These are phyloP conservation scores for Colletotrichum orchidophilum DNA, from an alignment of 2,329 filamentous ascomycete species.

Conservation along the genomic window DNA sequence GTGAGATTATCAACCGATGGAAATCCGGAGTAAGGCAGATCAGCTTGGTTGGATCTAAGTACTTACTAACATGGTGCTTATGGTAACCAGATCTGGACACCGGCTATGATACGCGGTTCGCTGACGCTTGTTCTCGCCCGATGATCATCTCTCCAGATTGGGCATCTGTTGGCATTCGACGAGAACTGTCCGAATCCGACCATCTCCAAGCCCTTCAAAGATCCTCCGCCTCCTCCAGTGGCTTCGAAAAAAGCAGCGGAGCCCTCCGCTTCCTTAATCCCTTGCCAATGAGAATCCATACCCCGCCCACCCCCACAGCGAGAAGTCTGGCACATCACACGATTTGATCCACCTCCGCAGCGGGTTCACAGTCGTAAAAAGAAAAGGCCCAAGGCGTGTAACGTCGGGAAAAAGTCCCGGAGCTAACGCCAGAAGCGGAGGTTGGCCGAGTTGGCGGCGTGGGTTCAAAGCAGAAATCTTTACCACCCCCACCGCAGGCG, in stretches of 20 bases:
- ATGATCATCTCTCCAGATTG: background rate
- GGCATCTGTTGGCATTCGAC: conserved; percentile 3
- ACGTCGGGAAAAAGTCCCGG: conserved; percentile 16
- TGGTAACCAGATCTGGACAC: background rate
- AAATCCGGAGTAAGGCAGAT: background rate
- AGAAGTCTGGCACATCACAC: background rate
- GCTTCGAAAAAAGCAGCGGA: background rate
- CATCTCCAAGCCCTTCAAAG: background rate
- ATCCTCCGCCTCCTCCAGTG: background rate
- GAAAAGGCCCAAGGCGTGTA: background rate
- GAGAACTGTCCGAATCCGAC: background rate
- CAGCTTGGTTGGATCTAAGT: background rate
- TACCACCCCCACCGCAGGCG: background rate
- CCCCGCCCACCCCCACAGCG: conserved; percentile 3
- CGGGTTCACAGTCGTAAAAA: conserved; percentile 8
- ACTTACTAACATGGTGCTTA: background rate
- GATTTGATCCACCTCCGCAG: conserved; percentile 24
- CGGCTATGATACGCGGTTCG: background rate
- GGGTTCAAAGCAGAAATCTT: conserved; percentile 22
- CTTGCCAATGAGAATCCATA: background rate
- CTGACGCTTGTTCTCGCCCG: background rate
- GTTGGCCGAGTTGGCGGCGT: conserved; percentile 25
- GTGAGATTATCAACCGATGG: background rate
- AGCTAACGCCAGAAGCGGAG: conserved; percentile 23
- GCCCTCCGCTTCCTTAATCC: background rate